A percentile compares a stretch with the other conserved stretches of the same genome.
phyloP scores from a whole-genome alignment of 768 basidiomycete genomes.

The Rubroboletus pulcherrimus region DNA sequence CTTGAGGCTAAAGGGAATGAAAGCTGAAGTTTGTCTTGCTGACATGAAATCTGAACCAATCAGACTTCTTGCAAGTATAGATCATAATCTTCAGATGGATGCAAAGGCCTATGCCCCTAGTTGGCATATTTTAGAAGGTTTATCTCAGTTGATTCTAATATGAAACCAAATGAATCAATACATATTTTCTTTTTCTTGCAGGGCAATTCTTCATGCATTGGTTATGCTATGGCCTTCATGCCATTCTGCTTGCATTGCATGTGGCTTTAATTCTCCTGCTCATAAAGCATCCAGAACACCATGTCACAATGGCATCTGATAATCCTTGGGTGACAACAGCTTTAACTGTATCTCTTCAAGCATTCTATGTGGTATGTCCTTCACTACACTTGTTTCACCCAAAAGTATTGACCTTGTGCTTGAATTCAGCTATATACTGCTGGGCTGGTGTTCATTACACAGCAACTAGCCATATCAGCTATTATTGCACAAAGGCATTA shows the following conservation, averaged over 20 bases:
- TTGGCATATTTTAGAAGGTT: not conserved
- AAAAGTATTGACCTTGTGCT: not conserved
- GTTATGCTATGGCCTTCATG: not conserved
- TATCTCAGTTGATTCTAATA: not conserved
- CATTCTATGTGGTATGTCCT: not conserved
- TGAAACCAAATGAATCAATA: not conserved
- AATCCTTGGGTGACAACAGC: not conserved
- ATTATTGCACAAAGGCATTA: slow-evolving; percentile 3
- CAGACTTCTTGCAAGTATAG: not conserved
- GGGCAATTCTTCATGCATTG: not conserved
- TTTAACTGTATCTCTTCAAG: not conserved
- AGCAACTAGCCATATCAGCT: slow-evolving; percentile 11
- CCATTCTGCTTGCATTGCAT: not conserved
- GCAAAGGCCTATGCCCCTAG: too few species aligned
- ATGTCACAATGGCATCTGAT: not conserved
- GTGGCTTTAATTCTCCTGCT: not conserved
- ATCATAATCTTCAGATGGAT: not conserved
- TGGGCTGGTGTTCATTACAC: slow-evolving; percentile 18
- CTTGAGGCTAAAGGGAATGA: not conserved
- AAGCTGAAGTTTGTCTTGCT: not conserved
- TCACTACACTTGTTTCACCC: not conserved
- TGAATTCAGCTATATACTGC: slow-evolving; percentile 13
- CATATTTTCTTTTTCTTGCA: not conserved
- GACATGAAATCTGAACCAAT: not conserved
- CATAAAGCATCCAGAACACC: not conserved